Conservation (phyloP, 2,329 filamentous ascomycete species). For the Magnaporthales sp. region DNA sequence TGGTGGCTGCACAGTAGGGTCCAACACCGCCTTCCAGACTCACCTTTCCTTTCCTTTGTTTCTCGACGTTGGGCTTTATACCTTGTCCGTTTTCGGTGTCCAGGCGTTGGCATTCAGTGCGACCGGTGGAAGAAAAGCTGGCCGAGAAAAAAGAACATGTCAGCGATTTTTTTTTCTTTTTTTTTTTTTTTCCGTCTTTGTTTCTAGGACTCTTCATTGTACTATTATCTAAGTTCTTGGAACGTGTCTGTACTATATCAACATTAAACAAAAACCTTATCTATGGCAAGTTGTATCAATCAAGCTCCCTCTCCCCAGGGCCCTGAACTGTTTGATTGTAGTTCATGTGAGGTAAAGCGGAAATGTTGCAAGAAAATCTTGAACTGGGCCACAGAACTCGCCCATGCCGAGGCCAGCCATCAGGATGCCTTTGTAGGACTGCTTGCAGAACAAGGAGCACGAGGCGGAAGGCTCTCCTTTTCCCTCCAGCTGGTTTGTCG, state of each 20-base stretch:
- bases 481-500: too few species aligned
- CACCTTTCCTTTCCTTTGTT: not conserved
- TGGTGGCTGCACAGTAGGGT: too few species aligned
- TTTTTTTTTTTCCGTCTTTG: not conserved
- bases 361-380: too few species aligned
- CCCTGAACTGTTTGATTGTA: not conserved
- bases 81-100: not conserved
- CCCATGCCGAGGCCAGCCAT: not conserved
- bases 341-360: too few species aligned
- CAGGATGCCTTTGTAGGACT: not conserved
- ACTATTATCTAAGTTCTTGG: too few species aligned
- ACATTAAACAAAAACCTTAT: not conserved
- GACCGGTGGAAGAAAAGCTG: not conserved
- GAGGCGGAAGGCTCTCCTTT: too few species aligned
- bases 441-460: not conserved
- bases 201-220: conserved; percentile 2
- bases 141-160: not conserved
- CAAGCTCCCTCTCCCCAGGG: not conserved
- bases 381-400: too few species aligned
- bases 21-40: too few species aligned
- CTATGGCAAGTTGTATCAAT: not conserved
- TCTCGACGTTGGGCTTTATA: not conserved
- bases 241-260: not conserved
- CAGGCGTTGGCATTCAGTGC: not conserved
- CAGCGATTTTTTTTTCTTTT: not conserved